These are phyloP conservation scores for Oidiodendron maius DNA, from an alignment of 495 filamentous ascomycete species.

Conservation along the genomic window DNA sequence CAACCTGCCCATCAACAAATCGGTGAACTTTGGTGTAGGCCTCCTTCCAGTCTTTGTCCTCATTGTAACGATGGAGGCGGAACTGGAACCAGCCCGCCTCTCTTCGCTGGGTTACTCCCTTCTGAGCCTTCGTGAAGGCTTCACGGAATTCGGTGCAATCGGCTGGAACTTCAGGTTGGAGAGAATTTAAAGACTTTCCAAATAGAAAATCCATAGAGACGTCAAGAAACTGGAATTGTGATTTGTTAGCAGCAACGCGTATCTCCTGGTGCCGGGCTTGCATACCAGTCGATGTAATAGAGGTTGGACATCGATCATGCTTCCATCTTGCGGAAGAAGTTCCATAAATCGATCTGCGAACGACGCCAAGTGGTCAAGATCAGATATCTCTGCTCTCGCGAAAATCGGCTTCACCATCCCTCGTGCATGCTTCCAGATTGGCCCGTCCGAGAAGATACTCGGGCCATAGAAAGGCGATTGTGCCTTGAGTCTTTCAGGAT, in stretches of 20 bases:
- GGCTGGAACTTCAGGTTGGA: background rate
- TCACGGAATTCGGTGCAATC: background rate
- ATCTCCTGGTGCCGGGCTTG: background rate
- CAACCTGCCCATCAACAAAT: background rate
- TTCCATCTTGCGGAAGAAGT: too few species aligned
- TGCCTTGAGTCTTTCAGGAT: background rate
- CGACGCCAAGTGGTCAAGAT: too few species aligned
- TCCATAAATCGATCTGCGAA: too few species aligned
- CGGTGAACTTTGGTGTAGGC: background rate
- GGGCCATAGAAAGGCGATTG: constrained; percentile 1
- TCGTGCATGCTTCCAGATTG: constrained; percentile 3
- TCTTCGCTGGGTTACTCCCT: background rate
- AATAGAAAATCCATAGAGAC: background rate
- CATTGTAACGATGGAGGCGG: background rate
- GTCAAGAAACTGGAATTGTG: background rate
- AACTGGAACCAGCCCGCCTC: background rate
- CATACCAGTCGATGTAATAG: too few species aligned
- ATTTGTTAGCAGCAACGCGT: background rate
- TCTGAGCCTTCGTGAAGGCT: background rate
- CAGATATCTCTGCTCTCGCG: too few species aligned
- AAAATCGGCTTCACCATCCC: too few species aligned
- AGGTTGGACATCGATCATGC: too few species aligned
- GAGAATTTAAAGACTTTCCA: background rate
- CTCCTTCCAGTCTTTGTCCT: background rate
- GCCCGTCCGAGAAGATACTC: constrained; percentile 4